phyloP scores from a whole-genome alignment of 1,284 basidiomycete species.

The Phenoliferia sp. region DNA sequence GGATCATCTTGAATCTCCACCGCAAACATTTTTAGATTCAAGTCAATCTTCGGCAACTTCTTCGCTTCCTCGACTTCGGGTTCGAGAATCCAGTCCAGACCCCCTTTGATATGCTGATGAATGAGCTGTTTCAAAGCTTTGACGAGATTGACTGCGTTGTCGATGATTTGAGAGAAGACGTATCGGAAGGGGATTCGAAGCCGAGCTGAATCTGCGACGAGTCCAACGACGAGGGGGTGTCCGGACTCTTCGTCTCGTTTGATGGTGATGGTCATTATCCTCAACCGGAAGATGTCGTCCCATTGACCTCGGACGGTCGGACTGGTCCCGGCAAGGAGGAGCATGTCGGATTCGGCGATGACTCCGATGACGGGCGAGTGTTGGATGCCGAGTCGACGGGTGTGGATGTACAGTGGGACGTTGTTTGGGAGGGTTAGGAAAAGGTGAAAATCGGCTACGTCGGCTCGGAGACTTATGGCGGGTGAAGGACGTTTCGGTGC shows the following conservation, averaged over 20 bases:
- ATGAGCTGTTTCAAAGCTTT: slow-evolving; percentile 47
- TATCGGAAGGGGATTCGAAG: slow-evolving; percentile 77
- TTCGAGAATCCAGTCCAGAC: slow-evolving; percentile 55
- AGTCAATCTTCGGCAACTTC: slow-evolving; percentile 54
- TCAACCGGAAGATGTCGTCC: slow-evolving; percentile 71
- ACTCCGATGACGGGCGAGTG: slow-evolving; percentile 5
- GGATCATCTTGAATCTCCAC: slow-evolving; percentile 84
- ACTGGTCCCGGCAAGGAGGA: slow-evolving; percentile 48
- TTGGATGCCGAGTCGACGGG: slow-evolving; percentile 23
- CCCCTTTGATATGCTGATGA: slow-evolving; percentile 43
- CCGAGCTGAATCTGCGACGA: slow-evolving; percentile 62
- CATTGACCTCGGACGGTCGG: slow-evolving; percentile 51
- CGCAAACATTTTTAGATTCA: slow-evolving; percentile 57
- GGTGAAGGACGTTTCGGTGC: slow-evolving; percentile 13
- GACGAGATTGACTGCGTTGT: slow-evolving; percentile 44
- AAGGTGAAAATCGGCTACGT: slow-evolving; percentile 39
- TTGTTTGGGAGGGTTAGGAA: slow-evolving; percentile 40
- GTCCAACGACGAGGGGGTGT: slow-evolving; percentile 38
- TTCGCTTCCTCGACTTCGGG: slow-evolving; percentile 70
- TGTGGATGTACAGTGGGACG: slow-evolving; percentile 33
- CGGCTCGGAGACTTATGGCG: slow-evolving; percentile 31
- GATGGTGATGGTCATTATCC: slow-evolving; percentile 55
- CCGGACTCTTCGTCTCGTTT: slow-evolving; percentile 37
- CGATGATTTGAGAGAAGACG: slow-evolving; percentile 49
- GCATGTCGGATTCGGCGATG: slow-evolving; percentile 26